phyloP scores from a whole-genome alignment of 352 stramenopile species.

The Peronospora farinosa region DNA sequence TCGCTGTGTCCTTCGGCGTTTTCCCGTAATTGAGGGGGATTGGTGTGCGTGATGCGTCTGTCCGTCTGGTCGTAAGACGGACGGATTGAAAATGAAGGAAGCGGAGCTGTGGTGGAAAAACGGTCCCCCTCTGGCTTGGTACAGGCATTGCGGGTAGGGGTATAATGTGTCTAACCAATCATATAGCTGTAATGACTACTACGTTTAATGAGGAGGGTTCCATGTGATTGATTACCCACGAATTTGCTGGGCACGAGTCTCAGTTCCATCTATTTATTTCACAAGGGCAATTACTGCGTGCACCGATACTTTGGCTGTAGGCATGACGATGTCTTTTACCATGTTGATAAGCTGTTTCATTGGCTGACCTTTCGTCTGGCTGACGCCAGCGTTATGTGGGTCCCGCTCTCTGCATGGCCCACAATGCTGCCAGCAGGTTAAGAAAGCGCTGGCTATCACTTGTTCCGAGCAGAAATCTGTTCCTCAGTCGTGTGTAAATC shows the following conservation, averaged over 20 bases:
- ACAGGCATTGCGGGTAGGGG: too few species aligned
- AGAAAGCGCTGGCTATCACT: not conserved
- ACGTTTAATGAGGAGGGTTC: too few species aligned
- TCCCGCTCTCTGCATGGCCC: not conserved
- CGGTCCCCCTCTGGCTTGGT: too few species aligned
- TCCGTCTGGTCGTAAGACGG: not conserved
- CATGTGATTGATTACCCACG: too few species aligned
- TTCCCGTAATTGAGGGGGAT: conserved; percentile 3
- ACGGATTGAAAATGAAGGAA: not conserved
- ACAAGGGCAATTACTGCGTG: not conserved
- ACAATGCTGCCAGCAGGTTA: not conserved
- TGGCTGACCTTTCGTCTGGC: not conserved
- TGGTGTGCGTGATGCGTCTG: not conserved
- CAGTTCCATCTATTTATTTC: not conserved
- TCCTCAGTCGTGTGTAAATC: not conserved
- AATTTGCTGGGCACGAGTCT: not conserved
- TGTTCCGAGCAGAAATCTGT: not conserved
- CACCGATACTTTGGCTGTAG: not conserved
- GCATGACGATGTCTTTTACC: not conserved
- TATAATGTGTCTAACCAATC: not conserved
- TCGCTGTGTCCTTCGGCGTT: not conserved
- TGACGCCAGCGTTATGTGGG: not conserved
- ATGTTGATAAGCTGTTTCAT: not conserved
- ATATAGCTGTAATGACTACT: not conserved
- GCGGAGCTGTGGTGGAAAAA: too few species aligned